Evolutionary conservation across 345 rosid species (phyloP), one percentile per base, ranked within the genome.

Genomic region (Dipteronia dyeriana): DNA sequence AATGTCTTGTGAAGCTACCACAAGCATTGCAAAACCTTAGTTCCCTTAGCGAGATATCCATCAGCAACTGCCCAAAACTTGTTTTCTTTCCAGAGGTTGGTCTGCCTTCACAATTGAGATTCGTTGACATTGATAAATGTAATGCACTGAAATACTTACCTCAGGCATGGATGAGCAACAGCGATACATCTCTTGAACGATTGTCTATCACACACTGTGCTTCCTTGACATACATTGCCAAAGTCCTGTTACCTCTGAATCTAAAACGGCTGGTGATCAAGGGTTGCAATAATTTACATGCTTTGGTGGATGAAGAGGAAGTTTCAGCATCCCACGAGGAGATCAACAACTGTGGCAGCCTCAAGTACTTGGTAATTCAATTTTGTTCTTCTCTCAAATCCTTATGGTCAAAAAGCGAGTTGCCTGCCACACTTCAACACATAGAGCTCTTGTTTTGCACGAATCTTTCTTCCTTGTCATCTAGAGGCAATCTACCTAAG

Each of bases 11-110:
- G 60, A 76, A 57, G 68, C 68, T 77, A 9, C 61, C 66, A 17
- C 72, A 26, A 75, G 56, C 29, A 39, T 53, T 78, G 75, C 54
- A 34, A 20, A 47, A n/a, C 16, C 63, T 66, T 61, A 71, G 16
- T 62, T 71, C 12, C 76, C 73, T 80, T 10, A 19, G 31, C 23
- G 29, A 56, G 38, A 43, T 80, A 43, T 16, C 8, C 2, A 47
- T 76, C 41, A 31, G 10, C 23, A 19, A 39, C 13, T 79, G 82
- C 59, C 29, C 70, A 19, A 25, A 38, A 38, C 74, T 61, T 22
- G 39, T 25, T 39, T 60, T 68, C 7, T 60, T 61, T 41, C 76
- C 76, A 3, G 68, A 73, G 31, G 23, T 54, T 63, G 45, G 17
- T 69, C 26, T 76, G 12, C 83, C 76, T 5, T 65, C 57, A 2